phyloP scores from a whole-genome alignment of 495 filamentous ascomycete species.

The Sordaria brevicollis region DNA sequence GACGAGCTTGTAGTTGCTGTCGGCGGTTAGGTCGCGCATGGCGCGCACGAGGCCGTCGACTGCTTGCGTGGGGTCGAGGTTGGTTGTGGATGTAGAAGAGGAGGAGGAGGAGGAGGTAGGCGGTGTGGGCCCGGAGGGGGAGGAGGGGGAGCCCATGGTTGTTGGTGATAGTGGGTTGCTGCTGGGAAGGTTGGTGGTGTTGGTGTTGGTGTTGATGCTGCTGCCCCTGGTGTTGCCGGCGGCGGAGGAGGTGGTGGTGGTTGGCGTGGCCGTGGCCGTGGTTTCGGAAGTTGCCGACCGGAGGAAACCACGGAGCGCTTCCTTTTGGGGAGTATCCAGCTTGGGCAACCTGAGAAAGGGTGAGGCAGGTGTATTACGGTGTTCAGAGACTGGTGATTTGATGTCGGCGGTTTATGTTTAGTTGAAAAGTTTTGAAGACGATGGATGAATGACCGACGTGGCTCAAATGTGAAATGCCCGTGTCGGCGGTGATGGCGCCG shows the following conservation, averaged over 20 bases:
- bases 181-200: background rate
- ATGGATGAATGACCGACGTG: background rate
- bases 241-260: background rate
- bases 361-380: background rate
- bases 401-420: background rate
- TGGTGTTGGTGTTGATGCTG: background rate
- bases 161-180: background rate
- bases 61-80: constrained; percentile 15
- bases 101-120: too few relatives aligned
- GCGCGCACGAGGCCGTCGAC: constrained; percentile 27
- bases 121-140: background rate
- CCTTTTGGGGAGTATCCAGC: background rate
- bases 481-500: background rate
- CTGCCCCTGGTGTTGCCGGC: background rate
- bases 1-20: constrained; percentile 29
- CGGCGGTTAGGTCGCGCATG: constrained; percentile 26
- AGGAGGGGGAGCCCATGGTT: background rate
- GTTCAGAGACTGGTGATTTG: background rate
- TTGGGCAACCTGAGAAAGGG: background rate
- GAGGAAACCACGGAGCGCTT: background rate
- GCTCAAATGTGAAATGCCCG: background rate
- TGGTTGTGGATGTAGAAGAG: background rate
- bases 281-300: background rate
- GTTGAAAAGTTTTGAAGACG: background rate
- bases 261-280: background rate